A percentile compares a stretch with the other conserved stretches of the same genome.
Evolutionary conservation across 192 early-diverging fungal species (phyloP).

Genomic region (Linnemannia hyalina): DNA sequence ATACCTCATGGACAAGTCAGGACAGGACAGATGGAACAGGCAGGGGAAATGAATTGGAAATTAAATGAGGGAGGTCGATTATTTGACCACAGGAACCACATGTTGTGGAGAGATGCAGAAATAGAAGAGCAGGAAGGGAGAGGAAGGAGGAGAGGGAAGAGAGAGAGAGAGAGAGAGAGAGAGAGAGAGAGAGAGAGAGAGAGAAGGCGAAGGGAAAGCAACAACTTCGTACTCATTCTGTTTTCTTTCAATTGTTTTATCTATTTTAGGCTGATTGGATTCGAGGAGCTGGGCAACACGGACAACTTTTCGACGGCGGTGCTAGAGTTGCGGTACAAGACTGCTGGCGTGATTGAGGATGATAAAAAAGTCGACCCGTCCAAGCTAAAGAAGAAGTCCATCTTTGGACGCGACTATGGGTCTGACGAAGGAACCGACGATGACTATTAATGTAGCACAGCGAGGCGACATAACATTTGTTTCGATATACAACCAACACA

Average conservation of each 20-base stretch:
- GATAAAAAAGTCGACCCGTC: slow-evolving; percentile 36
- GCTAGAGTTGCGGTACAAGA: slow-evolving; percentile 77
- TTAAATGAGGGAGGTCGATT: no score
- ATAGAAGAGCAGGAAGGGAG: no score
- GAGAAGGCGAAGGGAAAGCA: no score
- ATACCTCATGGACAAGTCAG: not conserved
- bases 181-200: no score
- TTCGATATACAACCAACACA: no score
- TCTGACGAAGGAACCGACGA: slow-evolving; percentile 54
- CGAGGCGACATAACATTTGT: no score
- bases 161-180: no score
- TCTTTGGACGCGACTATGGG: slow-evolving; percentile 49
- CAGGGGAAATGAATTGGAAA: not conserved
- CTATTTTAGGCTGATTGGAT: slow-evolving; percentile 80
- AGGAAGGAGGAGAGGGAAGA: no score
- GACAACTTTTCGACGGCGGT: slow-evolving; percentile 86
- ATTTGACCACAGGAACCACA: no score
- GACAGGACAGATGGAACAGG: not conserved
- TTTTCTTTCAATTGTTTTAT: slow-evolving; percentile 6
- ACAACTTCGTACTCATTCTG: not conserved
- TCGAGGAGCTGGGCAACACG: slow-evolving; percentile 92
- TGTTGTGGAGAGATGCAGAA: no score
- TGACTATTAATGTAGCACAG: slow-evolving; percentile 13
- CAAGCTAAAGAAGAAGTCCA: slow-evolving; percentile 58
- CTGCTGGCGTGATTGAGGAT: slow-evolving; percentile 66